Evolutionary conservation across 1,139 yeast genomes (phyloP), one percentile per base, ranked within the genome.

Genomic region (Chernovozyma sophiae-reginae): DNA sequence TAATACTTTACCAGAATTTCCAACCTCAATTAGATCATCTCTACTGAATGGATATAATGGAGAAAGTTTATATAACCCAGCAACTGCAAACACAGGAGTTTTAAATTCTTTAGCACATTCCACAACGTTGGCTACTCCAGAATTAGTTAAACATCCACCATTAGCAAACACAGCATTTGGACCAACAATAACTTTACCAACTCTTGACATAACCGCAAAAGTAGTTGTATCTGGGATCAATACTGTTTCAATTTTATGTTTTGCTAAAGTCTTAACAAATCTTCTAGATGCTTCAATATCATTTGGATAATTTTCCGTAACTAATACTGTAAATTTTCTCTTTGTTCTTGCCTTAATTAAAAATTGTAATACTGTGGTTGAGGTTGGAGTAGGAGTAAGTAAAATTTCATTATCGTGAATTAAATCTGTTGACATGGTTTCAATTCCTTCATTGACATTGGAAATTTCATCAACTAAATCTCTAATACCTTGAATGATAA

Each of bases 121-220:
- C 47, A 95, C 94, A 8, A 89, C 96, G 38, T 86, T 76, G 18
- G 96, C 87, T 25, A 86, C 96, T 33, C 98, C 99, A 0, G 95
- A 79, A 17, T 85, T 78, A 2, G 96, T 79, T 40, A 89, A 77
- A 47, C 96, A 83, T 8, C 98, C 97, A 40, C 99, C 99, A 55
- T 94, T 92, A 38, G 96, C 96, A 57, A 87, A 84, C 7, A 94
- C 97, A 0, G 96, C 80, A 46, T 86, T 78, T 1, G 97, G 82
- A 17, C 97, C 97, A 43, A 94, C 77, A 43, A 92, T 79, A 20
- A 94, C 98, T 58, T 94, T 94, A 33, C 97, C 97, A 3, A 94
- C 98, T 45, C 97, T 72, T 34, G 97, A 85, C 98, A 94, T 94
- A 34, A 94, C 86, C 0, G 98, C 97, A 60, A 84, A 87, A 0